These are phyloP conservation scores for Chalaropsis ovoidea DNA, from an alignment of 2,329 filamentous ascomycete species.

Conservation along the genomic window DNA sequence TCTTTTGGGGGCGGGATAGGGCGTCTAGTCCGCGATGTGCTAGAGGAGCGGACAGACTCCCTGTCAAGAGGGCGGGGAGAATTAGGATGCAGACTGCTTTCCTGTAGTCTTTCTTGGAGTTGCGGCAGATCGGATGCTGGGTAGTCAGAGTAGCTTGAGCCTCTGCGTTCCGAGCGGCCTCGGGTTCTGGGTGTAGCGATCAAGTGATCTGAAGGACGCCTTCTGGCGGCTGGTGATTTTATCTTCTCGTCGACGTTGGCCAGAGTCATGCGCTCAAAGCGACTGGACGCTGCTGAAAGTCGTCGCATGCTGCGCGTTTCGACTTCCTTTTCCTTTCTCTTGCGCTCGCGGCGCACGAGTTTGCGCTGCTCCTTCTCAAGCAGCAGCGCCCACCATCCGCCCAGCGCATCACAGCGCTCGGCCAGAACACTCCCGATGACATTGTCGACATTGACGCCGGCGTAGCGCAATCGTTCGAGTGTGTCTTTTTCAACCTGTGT, in stretches of 20 bases:
- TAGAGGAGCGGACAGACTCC: constrained; percentile 62
- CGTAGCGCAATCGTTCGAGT: constrained; percentile 80
- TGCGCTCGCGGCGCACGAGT: constrained; percentile 65
- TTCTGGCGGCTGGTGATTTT: constrained; percentile 18
- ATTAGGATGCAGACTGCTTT: constrained; percentile 30
- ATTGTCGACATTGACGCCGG: constrained; percentile 85
- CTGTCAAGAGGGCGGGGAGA: constrained; percentile 69
- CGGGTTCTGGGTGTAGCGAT: constrained; percentile 51
- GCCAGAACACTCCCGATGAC: constrained; percentile 90
- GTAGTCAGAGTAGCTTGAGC: constrained; percentile 55
- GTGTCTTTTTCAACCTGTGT: constrained; percentile 84
- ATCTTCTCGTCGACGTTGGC: constrained; percentile 70
- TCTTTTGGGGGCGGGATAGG: constrained; percentile 82
- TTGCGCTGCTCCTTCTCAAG: constrained; percentile 93
- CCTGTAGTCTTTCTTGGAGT: constrained; percentile 50
- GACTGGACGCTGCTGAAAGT: constrained; percentile 79
- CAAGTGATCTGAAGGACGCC: constrained; percentile 37
- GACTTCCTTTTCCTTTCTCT: constrained; percentile 71
- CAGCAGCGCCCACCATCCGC: constrained; percentile 91
- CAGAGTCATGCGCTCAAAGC: constrained; percentile 69
- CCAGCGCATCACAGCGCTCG: constrained; percentile 78
- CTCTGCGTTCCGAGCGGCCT: constrained; percentile 68
- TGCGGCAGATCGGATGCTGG: constrained; percentile 64
- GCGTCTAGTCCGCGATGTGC: constrained; percentile 64
- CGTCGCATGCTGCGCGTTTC: constrained; percentile 71